These are phyloP conservation scores for Mallotus japonicus DNA, from an alignment of 441 rosid species.

Conservation along the genomic window DNA sequence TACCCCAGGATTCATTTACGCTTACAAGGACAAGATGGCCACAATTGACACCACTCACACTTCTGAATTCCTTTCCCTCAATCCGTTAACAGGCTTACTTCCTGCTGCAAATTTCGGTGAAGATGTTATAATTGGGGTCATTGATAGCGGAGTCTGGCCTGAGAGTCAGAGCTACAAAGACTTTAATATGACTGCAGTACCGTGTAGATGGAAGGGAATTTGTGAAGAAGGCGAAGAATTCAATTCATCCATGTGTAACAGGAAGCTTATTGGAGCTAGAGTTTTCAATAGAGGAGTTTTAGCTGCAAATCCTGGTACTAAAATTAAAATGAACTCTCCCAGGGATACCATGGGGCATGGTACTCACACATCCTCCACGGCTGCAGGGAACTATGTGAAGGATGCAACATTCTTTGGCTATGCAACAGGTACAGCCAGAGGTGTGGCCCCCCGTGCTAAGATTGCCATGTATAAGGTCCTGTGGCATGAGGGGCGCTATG, in stretches of 20 bases:
- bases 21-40: conserved; percentile 35
- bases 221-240: conserved; percentile 44
- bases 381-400: conserved; percentile 39
- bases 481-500: conserved; percentile 37
- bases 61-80: conserved; percentile 40
- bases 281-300: conserved; percentile 43
- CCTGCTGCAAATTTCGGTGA: conserved; percentile 40
- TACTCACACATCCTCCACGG: conserved; percentile 45
- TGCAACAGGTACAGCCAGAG: conserved; percentile 45
- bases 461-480: conserved; percentile 53
- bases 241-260: conserved; percentile 40
- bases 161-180: conserved; percentile 46
- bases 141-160: conserved; percentile 52
- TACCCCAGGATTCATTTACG: conserved; percentile 43
- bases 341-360: conserved; percentile 45
- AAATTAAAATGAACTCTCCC: conserved; percentile 36
- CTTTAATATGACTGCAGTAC: conserved; percentile 34
- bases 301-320: conserved; percentile 35
- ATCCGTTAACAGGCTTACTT: conserved; percentile 30
- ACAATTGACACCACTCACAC: conserved; percentile 49
- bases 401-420: conserved; percentile 43
- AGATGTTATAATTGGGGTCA: conserved; percentile 40
- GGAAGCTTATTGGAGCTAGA: conserved; percentile 48
- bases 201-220: conserved; percentile 46
- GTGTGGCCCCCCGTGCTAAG: conserved; percentile 39